Percentiles rank a stretch among this genome's conserved stretches.
Evolutionary conservation across 2,329 filamentous ascomycete genomes (phyloP).

Genomic region (Ceratocystis variospora): DNA sequence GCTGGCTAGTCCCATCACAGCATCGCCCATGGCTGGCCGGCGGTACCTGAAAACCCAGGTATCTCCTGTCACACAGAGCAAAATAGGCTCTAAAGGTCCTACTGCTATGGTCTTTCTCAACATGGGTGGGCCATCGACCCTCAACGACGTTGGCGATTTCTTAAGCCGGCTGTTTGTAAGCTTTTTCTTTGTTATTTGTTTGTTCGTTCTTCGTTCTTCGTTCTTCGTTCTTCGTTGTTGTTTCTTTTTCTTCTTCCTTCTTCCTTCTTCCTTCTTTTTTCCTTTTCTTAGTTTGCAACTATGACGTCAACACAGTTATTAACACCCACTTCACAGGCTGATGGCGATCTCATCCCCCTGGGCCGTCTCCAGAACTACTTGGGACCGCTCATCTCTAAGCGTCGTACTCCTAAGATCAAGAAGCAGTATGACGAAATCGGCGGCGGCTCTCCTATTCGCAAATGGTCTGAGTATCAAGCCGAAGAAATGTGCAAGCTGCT

Average conservation of each 20-base stretch:
- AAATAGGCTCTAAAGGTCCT: slow-evolving; percentile 56
- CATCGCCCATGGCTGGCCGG: slow-evolving; percentile 20
- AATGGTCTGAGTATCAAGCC: slow-evolving; percentile 93
- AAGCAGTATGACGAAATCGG: slow-evolving; percentile 93
- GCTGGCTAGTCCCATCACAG: slow-evolving; percentile 24
- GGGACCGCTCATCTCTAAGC: slow-evolving; percentile 69
- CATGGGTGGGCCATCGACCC: slow-evolving; percentile 90
- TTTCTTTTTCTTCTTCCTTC: background rate
- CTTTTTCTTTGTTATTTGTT: background rate
- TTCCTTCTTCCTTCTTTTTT: slow-evolving; percentile 19
- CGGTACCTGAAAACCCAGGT: slow-evolving; percentile 33
- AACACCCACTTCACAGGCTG: slow-evolving; percentile 44
- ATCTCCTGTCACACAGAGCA: slow-evolving; percentile 69
- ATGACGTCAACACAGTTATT: slow-evolving; percentile 17
- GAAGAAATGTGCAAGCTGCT: slow-evolving; percentile 95
- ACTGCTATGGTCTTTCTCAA: slow-evolving; percentile 99
- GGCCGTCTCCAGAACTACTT: slow-evolving; percentile 83
- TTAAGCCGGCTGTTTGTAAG: slow-evolving; percentile 82
- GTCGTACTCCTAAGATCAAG: slow-evolving; percentile 89
- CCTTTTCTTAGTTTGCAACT: background rate
- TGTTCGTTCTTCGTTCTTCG: slow-evolving; percentile 16
- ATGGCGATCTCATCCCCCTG: slow-evolving; percentile 89
- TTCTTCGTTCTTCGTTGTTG: slow-evolving; percentile 20
- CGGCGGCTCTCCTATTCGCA: slow-evolving; percentile 92
- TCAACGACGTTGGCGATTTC: slow-evolving; percentile 77